Percentiles rank a stretch among this genome's conserved stretches.
These are phyloP conservation scores for Aspergillus sp. DNA, from an alignment of 2,329 filamentous ascomycete species.

Conservation along the genomic window DNA sequence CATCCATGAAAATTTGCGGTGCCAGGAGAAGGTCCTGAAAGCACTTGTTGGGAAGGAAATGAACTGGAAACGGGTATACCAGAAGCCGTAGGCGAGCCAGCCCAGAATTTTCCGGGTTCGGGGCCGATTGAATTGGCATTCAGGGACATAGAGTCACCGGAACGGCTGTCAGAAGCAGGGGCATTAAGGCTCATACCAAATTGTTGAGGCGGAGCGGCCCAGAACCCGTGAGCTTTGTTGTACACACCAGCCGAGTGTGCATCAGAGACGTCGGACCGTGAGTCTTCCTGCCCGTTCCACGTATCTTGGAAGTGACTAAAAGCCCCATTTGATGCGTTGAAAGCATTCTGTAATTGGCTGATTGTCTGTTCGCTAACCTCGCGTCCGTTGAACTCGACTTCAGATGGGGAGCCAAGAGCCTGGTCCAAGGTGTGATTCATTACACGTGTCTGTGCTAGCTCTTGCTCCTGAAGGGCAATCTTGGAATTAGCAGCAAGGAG, in stretches of 20 bases:
- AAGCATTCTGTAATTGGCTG: slow-evolving; percentile 45
- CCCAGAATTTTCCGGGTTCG: slow-evolving; percentile 28
- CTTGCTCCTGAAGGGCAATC: slow-evolving; percentile 55
- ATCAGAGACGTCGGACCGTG: slow-evolving; percentile 40
- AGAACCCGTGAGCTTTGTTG: slow-evolving; percentile 31
- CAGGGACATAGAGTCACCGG: slow-evolving; percentile 17
- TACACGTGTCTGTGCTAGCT: slow-evolving; percentile 54
- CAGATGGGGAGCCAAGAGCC: slow-evolving; percentile 48
- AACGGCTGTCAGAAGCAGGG: slow-evolving; percentile 20
- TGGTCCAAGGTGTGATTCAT: slow-evolving; percentile 58
- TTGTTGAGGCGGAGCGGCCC: slow-evolving; percentile 20
- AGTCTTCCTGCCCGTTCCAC: slow-evolving; percentile 40
- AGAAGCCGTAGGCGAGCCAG: slow-evolving; percentile 14
- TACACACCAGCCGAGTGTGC: slow-evolving; percentile 36
- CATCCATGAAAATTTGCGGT: slow-evolving; percentile 22
- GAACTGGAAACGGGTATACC: slow-evolving; percentile 13
- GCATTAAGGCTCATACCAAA: slow-evolving; percentile 22
- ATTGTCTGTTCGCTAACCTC: slow-evolving; percentile 48
- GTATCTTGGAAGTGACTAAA: slow-evolving; percentile 36
- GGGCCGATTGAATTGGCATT: slow-evolving; percentile 15
- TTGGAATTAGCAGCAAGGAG: slow-evolving; percentile 51
- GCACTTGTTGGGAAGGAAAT: slow-evolving; percentile 26
- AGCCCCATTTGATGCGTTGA: slow-evolving; percentile 44
- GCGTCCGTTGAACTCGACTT: slow-evolving; percentile 43
- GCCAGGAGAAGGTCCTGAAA: slow-evolving; percentile 27